Base-by-base conservation (phyloP, 2,329 filamentous ascomycete genomes). In the Colletotrichum agaves region DNA sequence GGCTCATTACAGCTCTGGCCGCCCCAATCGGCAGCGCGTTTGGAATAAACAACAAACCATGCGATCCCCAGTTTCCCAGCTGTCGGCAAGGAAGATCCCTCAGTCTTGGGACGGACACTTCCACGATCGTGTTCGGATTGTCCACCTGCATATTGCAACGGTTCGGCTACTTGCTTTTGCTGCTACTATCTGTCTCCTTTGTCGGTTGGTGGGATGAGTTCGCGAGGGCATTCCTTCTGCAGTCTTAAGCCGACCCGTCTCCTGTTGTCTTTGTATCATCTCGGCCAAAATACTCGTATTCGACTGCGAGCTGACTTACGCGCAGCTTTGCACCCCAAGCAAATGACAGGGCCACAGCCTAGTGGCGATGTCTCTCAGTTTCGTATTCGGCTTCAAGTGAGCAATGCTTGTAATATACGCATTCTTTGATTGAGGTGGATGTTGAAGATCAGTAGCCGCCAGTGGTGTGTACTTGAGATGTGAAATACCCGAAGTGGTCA, bases 21-120 rank as follows among this genome's bases (percentile, higher is more conserved):
- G 27, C 52, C 19, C 31, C 49, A 53, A 37, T 47, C 50, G 11
- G 44, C 35, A 50, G 19, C 12, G 35, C 57, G 56, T 65, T 13
- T 37, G 52, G 52, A 37, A 58, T 63, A 66, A 67, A 63, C 52
- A 46, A 58, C n/a, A 8, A 37, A 52, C 44, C 63, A 63, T 58
- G 52, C 44, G n/a, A 52, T 58, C 52, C 59, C 63, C 60, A 46
- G 60, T 52, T 43, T 41, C 56, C 35, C 37, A 39, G 12, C 31
- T 44, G 23, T 44, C 33, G 52, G 61, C 63, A 63, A 63, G 63
- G 63, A 63, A 63, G 50, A 58, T 21, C 44, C 53, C 52, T 53
- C 37, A 43, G 27, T 13, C 23, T 23, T 56, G 19, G 35, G 50
- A 44, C 50, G 27, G 41, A 35, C 33, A 5, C 21, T 21, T 21